phyloP scores from a whole-genome alignment of 2,329 filamentous ascomycete species.

The Beauveria sp. region DNA sequence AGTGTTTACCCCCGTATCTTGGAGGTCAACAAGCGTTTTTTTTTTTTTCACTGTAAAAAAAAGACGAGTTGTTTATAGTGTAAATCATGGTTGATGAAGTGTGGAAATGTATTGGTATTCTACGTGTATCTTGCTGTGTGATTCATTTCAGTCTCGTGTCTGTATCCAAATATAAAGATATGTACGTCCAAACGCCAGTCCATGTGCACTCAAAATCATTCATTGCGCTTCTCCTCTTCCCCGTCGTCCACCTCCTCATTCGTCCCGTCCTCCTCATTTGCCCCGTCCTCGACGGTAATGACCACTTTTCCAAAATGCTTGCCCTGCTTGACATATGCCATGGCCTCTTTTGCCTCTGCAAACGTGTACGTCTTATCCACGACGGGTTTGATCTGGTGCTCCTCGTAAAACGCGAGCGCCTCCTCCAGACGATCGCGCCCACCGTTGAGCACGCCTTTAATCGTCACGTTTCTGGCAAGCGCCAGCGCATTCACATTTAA shows the following conservation, averaged over 20 bases:
- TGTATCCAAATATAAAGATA: no score
- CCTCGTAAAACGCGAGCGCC: constrained; percentile 40
- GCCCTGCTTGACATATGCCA: constrained; percentile 43
- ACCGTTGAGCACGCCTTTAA: constrained; percentile 53
- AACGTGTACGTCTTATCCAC: constrained; percentile 41
- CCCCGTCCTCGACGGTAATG: constrained; percentile 28
- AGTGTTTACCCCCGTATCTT: not conserved
- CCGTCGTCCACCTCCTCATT: not conserved
- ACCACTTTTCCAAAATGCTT: constrained; percentile 52
- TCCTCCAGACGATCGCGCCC: constrained; percentile 46
- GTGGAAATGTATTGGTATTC: not conserved
- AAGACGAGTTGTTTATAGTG: constrained; percentile 5
- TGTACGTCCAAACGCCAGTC: no score
- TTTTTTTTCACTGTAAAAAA: constrained; percentile 3
- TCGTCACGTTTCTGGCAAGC: constrained; percentile 10
- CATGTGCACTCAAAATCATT: not conserved
- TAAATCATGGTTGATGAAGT: constrained; percentile 9
- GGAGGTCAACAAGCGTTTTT: constrained; percentile 1
- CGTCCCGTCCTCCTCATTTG: not conserved
- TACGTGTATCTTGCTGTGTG: not conserved
- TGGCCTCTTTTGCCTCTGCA: constrained; percentile 38
- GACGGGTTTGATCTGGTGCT: constrained; percentile 37
- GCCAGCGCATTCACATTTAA: constrained; percentile 18
- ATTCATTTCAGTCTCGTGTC: not conserved
- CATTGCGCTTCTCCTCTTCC: not conserved